Conservation (phyloP, 2,329 filamentous ascomycete genomes). For the Sordariomycetes sp. region DNA sequence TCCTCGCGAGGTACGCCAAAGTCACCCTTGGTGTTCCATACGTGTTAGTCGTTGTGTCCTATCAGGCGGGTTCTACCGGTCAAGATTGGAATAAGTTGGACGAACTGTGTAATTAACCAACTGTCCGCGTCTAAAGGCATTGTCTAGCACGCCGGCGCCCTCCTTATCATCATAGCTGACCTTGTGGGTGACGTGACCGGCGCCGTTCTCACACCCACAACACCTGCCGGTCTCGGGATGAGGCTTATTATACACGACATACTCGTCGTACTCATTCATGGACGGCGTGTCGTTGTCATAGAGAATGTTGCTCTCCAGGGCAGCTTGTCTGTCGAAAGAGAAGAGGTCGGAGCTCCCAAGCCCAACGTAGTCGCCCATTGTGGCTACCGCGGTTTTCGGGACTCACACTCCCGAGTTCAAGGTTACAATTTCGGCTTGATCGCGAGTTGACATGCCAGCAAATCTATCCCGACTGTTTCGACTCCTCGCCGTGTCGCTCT, state of each 20-base stretch:
- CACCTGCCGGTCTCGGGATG: conserved; percentile 7
- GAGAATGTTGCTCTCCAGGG: conserved; percentile 19
- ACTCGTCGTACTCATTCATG: conserved; percentile 22
- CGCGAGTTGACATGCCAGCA: background rate
- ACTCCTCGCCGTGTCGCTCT: background rate
- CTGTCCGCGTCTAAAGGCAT: conserved; percentile 17
- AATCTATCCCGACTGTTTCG: background rate
- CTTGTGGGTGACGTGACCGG: conserved; percentile 17
- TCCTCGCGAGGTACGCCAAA: conserved; percentile 11
- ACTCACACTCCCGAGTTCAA: background rate
- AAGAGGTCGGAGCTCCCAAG: conserved; percentile 18
- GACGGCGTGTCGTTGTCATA: conserved; percentile 14
- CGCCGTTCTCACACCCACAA: conserved; percentile 3
- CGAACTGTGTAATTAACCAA: conserved; percentile 16
- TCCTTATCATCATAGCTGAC: conserved; percentile 16
- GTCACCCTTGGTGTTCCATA: conserved; percentile 9
- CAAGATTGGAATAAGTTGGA: background rate
- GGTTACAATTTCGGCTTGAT: background rate
- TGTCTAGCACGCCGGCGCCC: conserved; percentile 17
- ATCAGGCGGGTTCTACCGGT: background rate
- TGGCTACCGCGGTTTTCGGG: background rate
- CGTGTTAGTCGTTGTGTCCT: background rate
- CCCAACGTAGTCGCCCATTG: conserved; percentile 2
- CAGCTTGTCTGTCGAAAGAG: conserved; percentile 19
- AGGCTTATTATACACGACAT: conserved; percentile 18